A percentile compares a stretch with the other conserved stretches of the same genome.
phyloP scores from a whole-genome alignment of 805 yeast species.

The Yamadazyma insecticola region DNA sequence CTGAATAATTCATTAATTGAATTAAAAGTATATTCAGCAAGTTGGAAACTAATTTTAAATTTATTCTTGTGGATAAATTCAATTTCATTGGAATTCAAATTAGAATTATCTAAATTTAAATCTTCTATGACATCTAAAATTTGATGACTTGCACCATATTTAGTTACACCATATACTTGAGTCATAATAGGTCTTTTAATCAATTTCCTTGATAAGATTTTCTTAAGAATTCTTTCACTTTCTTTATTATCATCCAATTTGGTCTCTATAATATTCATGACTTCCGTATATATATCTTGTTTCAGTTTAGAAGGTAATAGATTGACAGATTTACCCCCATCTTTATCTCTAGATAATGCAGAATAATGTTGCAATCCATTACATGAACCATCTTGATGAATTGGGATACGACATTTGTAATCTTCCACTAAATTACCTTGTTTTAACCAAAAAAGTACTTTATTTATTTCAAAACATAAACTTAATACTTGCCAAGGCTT shows the following conservation, averaged over 20 bases:
- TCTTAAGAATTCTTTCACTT: constrained; percentile 12
- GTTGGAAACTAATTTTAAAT: constrained; percentile 8
- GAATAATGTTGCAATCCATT: constrained; percentile 45
- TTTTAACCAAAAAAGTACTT: constrained; percentile 10
- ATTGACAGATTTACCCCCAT: constrained; percentile 38
- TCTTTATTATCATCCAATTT: constrained; percentile 7
- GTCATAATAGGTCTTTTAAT: constrained; percentile 44
- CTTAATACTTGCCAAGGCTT: constrained; percentile 38
- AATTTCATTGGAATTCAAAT: constrained; percentile 1
- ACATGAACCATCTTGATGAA: constrained; percentile 43
- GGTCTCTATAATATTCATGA: constrained; percentile 21
- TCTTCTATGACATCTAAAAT: constrained; percentile 15
- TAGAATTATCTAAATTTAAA: constrained; percentile 1
- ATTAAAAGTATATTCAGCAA: constrained; percentile 18
- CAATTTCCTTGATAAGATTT: constrained; percentile 24
- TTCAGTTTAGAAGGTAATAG: constrained; percentile 14
- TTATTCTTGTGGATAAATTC: constrained; percentile 3
- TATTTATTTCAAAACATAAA: constrained; percentile 27
- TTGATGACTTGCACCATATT: constrained; percentile 32
- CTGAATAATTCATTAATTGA: constrained; percentile 27
- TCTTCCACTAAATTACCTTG: constrained; percentile 11
- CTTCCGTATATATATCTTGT: constrained; percentile 32
- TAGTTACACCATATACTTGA: constrained; percentile 41
- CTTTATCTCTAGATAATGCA: constrained; percentile 33
- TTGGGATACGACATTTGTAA: constrained; percentile 27